These are phyloP conservation scores for Grigorovia transvaalensis DNA, from an alignment of 805 yeast genomes.

Conservation along the genomic window DNA sequence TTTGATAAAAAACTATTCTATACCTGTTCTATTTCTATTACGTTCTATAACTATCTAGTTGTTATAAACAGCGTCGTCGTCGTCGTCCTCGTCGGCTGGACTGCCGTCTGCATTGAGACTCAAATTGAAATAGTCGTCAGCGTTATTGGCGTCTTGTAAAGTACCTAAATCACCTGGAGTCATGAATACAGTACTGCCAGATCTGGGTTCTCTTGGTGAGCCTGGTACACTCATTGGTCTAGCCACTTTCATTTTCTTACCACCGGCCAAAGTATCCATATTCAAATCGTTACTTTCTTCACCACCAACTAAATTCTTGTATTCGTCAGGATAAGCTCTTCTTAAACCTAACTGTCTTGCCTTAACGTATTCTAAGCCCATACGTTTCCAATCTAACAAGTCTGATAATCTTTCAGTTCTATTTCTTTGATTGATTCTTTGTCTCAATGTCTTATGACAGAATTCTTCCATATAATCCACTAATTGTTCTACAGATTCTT, in stretches of 20 bases:
- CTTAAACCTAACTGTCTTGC: conserved; percentile 87
- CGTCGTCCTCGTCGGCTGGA: conserved; percentile 27
- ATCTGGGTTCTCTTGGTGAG: conserved; percentile 55
- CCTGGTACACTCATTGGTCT: conserved; percentile 95
- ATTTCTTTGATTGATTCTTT: conserved; percentile 94
- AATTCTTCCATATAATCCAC: conserved; percentile 85
- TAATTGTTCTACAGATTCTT: conserved; percentile 86
- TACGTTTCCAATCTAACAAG: conserved; percentile 91
- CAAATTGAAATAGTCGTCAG: conserved; percentile 62
- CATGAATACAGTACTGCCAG: conserved; percentile 50
- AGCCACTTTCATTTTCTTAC: conserved; percentile 57
- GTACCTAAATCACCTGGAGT: conserved; percentile 98
- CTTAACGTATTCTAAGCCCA: conserved; percentile 94
- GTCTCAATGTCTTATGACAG: conserved; percentile 82
- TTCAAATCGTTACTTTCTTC: conserved; percentile 22
- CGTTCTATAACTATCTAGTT: not conserved
- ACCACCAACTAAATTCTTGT: conserved; percentile 31
- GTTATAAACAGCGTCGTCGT: conserved; percentile 27
- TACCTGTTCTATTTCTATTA: not conserved
- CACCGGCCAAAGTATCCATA: conserved; percentile 27
- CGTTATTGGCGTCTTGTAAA: conserved; percentile 75
- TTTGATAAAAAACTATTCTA: not conserved
- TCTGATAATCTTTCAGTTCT: conserved; percentile 92
- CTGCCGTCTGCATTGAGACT: conserved; percentile 25
- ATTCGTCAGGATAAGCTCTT: conserved; percentile 87